Evolutionary conservation across 2,329 filamentous ascomycete genomes (phyloP), one percentile per base, ranked within the genome.

Genomic region (Sclerotinia borealis): DNA sequence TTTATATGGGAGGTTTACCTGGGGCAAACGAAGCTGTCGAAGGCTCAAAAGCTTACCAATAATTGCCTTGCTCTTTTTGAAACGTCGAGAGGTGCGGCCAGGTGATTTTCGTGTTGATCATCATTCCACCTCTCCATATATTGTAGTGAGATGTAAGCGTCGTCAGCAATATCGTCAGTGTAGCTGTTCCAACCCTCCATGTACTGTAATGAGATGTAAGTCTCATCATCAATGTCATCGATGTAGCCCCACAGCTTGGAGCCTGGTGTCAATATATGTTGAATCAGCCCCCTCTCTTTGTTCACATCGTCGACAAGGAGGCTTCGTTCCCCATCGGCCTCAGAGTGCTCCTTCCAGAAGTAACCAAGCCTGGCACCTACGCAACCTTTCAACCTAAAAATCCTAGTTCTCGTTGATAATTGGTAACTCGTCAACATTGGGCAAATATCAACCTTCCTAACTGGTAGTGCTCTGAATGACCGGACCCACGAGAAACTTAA

Each of bases 291-390:
- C 41, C 52, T 39, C 17, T 43, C 36, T 7, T 55, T 25, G 5
- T 29, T 55, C 19, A 1, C 1, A 4, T 55, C 52, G 11, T 27
- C 29, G 25, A 39, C 13, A 29, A 43, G 4, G 4, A 37, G 52
- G 25, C 13, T 55, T 29, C 9, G 8, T n/a, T 22, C 1, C 3
- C 47, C 22, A 29, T 25, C 25, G 27, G 11, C n/a, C n/a, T 4
- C 34, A 15, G 17, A n/a, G 10, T 37, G 31, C 0, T 1, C 4
- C 15, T 41, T 10, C n/a, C 1, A 27, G n/a, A 39, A 41, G 3
- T n/a, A 39, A 27, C 0, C 2, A 25, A 0, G 0, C 4, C 51
- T 55, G 4, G 0, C 5, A 1, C 4, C 2, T 2, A 31, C 31
- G 17, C 3, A 2, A 10, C 7, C 1, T 11, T 10, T 8, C 4